Evolutionary conservation across 2,329 filamentous ascomycete genomes (phyloP), one percentile per base, ranked within the genome.

Genomic region (Epichloe baconii): DNA sequence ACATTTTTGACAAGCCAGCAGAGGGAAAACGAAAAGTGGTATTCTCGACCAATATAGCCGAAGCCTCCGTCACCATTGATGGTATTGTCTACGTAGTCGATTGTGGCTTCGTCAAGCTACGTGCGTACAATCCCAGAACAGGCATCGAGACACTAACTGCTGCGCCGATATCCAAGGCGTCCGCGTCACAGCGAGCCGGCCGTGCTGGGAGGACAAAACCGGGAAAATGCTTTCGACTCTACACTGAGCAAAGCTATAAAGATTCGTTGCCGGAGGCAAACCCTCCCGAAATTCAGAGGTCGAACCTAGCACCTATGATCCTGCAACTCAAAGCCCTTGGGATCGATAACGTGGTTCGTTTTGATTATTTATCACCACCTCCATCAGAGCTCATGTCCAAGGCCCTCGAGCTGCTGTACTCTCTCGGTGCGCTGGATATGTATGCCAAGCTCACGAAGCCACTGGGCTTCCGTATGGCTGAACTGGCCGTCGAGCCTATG

Each of bases 271-370:
- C 81, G 1, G 82, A 86, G 53, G 76, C 82, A 31, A 95, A 87
- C 10, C 73, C 88, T 2, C 93, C 93, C 0, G 93, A 98, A 65
- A 89, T 97, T 35, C 90, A 96, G 62, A 80, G 93, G 47, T 90
- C 87, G 1, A 95, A 97, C 61, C 76, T 98, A 21, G 89, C 91
- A 0, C 87, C 89, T 0, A 82, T 89, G 2, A 79, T 97, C 40
- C 75, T 98, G 43, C 91, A 97, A 61, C 80, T 98, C 40, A 95
- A 97, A 68, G 91, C 93, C 1, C 74, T 98, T 1, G 93, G 93
- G 0, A 94, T 97, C 57, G 90, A 96, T 65, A 97, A 98, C 59
- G 83, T 97, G 36, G 80, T 88, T 5, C 83, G 88, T 4, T 98
- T 97, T 65, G 83, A 90, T 60, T 98, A 91, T 63, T 71, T 96